phyloP scores from a whole-genome alignment of 768 basidiomycete genomes.

The Hemileccinum impolitum region DNA sequence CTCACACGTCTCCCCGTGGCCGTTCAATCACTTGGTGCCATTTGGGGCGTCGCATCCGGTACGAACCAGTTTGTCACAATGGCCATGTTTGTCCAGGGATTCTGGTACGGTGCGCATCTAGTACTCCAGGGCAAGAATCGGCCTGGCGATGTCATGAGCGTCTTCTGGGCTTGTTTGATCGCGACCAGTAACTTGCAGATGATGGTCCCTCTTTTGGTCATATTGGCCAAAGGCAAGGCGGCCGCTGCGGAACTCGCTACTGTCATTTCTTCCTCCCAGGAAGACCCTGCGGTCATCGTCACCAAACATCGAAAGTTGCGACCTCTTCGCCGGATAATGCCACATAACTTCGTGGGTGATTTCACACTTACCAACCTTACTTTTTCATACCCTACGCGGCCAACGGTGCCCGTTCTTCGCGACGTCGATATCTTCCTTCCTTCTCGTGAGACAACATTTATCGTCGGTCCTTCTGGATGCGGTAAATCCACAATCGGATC shows the following conservation, averaged over 20 bases:
- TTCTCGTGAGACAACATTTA: slow-evolving; percentile 70
- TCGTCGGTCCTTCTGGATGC: slow-evolving; percentile 75
- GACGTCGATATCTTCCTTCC: slow-evolving; percentile 68
- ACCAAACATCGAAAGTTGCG: slow-evolving; percentile 14
- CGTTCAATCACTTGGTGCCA: slow-evolving; percentile 51
- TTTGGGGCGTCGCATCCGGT: slow-evolving; percentile 76
- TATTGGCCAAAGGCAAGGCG: slow-evolving; percentile 62
- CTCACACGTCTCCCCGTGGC: slow-evolving; percentile 43
- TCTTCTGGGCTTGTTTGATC: slow-evolving; percentile 96
- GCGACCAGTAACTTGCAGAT: slow-evolving; percentile 85
- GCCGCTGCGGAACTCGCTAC: slow-evolving; percentile 28
- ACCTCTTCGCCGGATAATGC: slow-evolving; percentile 62
- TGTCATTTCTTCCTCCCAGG: slow-evolving; percentile 32
- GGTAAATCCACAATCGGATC: slow-evolving; percentile 74
- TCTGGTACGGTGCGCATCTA: slow-evolving; percentile 92
- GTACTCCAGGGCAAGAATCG: slow-evolving; percentile 71
- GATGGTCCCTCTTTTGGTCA: slow-evolving; percentile 78
- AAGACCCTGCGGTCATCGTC: slow-evolving; percentile 28
- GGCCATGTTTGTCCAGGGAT: slow-evolving; percentile 93
- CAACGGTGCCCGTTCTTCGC: slow-evolving; percentile 53
- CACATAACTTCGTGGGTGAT: slow-evolving; percentile 65
- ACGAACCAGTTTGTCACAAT: slow-evolving; percentile 79
- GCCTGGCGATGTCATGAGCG: slow-evolving; percentile 86
- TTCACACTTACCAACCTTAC: slow-evolving; percentile 56
- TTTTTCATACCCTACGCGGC: slow-evolving; percentile 74